Conservation (phyloP, 257 asterid species). For the Osmanthus fragrans region DNA sequence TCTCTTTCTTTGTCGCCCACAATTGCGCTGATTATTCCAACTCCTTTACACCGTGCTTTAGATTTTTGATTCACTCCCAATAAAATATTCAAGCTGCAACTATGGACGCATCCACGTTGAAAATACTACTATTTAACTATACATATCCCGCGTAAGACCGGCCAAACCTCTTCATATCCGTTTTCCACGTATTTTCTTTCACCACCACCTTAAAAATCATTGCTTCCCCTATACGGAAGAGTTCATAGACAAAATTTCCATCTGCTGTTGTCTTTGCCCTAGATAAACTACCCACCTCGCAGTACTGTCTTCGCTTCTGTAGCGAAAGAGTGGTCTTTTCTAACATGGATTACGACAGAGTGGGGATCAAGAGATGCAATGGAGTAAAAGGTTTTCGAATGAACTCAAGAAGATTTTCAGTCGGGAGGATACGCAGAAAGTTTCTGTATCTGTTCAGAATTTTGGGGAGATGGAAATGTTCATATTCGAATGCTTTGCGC, state of each 20-base stretch:
- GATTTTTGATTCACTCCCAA: not conserved
- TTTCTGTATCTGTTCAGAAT: conserved; percentile 36
- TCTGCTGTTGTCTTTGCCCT: not conserved
- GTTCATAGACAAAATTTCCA: not conserved
- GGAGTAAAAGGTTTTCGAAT: conserved; percentile 43
- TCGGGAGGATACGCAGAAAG: conserved; percentile 37
- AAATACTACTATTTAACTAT: not conserved
- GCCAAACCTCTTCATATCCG: not conserved
- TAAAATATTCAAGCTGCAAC: not conserved
- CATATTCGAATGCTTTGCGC: conserved; percentile 28
- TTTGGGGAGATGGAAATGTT: conserved; percentile 26
- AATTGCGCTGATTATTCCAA: conserved; percentile 7
- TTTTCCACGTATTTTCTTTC: conserved; percentile 22
- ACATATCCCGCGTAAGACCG: conserved; percentile 22
- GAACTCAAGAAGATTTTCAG: conserved; percentile 40
- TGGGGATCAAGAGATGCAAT: conserved; percentile 24
- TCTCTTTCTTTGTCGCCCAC: conserved; percentile 29
- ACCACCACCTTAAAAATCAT: conserved; percentile 2
- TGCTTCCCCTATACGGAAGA: not conserved
- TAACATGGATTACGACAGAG: conserved; percentile 39
- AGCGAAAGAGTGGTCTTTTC: conserved; percentile 2
- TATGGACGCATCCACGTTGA: conserved; percentile 18
- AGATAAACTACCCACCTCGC: too few species aligned
- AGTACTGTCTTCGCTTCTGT: not conserved
- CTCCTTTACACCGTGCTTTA: not conserved